phyloP scores from a whole-genome alignment of 768 basidiomycete species.

The Calvatia gigantea region DNA sequence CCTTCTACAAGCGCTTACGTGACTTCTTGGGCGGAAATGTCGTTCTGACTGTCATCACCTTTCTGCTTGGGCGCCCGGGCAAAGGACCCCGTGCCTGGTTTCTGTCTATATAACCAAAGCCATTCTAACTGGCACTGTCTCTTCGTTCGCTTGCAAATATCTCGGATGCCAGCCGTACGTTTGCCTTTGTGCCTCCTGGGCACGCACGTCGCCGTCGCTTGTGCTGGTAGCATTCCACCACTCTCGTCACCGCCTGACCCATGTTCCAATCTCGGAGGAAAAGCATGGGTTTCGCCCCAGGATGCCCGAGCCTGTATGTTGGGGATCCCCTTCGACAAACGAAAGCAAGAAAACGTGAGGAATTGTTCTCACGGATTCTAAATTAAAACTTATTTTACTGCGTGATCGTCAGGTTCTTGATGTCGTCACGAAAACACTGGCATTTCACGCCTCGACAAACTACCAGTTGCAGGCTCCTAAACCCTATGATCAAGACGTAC shows the following conservation, averaged over 20 bases:
- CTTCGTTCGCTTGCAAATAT: too few species aligned
- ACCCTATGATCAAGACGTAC: slow-evolving; percentile 52
- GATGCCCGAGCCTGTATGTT: slow-evolving; percentile 50
- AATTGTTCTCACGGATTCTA: not conserved
- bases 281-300: slow-evolving; percentile 51
- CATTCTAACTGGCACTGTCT: too few species aligned
- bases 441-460: slow-evolving; percentile 62
- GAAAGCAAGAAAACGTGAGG: slow-evolving; percentile 49
- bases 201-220: not conserved
- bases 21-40: too few species aligned
- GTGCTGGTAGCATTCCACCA: not conserved
- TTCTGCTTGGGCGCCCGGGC: too few species aligned
- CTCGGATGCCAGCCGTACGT: not conserved
- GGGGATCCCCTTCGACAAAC: slow-evolving; percentile 44
- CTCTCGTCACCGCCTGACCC: not conserved
- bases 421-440: slow-evolving; percentile 52
- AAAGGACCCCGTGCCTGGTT: too few species aligned
- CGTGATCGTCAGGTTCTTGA: slow-evolving; percentile 49
- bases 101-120: too few species aligned
- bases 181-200: not conserved
- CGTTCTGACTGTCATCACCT: too few species aligned
- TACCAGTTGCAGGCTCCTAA: slow-evolving; percentile 53
- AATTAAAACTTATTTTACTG: not conserved
- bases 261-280: slow-evolving; percentile 48
- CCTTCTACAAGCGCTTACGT: too few species aligned